Evolutionary conservation across 805 yeast species (phyloP).

Genomic region (Saturnispora ahearnii): DNA sequence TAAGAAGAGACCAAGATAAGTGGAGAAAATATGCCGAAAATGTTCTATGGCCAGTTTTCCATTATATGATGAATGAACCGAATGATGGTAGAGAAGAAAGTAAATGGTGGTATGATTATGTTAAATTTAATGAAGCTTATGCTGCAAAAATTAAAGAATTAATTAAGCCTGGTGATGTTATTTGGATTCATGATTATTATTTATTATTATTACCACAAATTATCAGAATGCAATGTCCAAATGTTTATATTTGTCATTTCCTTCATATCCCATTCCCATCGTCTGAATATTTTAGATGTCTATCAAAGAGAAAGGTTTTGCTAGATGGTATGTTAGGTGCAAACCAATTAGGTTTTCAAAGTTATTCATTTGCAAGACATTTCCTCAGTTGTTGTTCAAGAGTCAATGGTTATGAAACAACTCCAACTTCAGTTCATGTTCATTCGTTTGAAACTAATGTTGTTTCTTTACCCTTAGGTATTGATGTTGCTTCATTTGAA

Average conservation of each 20-base stretch:
- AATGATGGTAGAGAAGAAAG: constrained; percentile 62
- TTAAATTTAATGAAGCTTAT: constrained; percentile 82
- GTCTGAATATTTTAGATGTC: constrained; percentile 83
- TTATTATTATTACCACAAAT: constrained; percentile 73
- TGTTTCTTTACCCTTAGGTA: constrained; percentile 80
- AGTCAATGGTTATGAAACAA: constrained; percentile 71
- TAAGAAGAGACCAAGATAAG: constrained; percentile 65
- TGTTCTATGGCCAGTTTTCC: constrained; percentile 89
- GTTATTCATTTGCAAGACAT: constrained; percentile 79
- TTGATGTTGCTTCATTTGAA: constrained; percentile 64
- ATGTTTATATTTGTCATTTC: constrained; percentile 67
- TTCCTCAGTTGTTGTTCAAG: constrained; percentile 86
- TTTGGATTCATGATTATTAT: constrained; percentile 91
- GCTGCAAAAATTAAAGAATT: constrained; percentile 65
- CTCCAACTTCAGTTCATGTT: constrained; percentile 47
- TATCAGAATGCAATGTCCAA: constrained; percentile 66
- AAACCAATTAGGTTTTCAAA: constrained; percentile 78
- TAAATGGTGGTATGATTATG: constrained; percentile 79
- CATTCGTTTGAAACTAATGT: constrained; percentile 74
- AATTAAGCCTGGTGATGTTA: constrained; percentile 81
- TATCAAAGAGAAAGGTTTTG: constrained; percentile 73
- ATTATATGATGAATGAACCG: constrained; percentile 76
- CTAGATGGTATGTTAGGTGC: constrained; percentile 91
- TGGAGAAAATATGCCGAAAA: constrained; percentile 91
- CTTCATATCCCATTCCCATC: constrained; percentile 93